Evolutionary conservation across 225 moss, liverwort and hornwort species (phyloP).

Genomic region (Anthoceros angustus): DNA sequence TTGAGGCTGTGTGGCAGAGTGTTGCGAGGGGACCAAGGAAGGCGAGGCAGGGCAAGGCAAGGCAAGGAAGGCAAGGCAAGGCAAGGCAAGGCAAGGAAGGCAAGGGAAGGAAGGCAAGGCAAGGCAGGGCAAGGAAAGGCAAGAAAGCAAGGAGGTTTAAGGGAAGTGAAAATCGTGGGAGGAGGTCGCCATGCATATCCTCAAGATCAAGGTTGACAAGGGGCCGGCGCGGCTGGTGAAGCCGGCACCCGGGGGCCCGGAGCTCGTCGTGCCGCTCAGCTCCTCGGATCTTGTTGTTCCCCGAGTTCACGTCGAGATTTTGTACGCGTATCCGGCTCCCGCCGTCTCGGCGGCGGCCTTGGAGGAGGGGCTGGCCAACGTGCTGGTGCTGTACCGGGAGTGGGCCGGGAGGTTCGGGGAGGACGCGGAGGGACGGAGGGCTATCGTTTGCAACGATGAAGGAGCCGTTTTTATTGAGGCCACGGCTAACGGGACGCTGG

Average conservation of each 20-base stretch:
- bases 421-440: slow-evolving; percentile 37
- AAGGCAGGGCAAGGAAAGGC: background rate
- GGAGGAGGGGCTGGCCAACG: slow-evolving; percentile 33
- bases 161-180: background rate
- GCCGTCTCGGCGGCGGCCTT: slow-evolving; percentile 15
- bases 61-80: background rate
- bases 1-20: no score
- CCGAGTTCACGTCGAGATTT: slow-evolving; percentile 73
- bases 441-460: slow-evolving; percentile 49
- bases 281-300: slow-evolving; percentile 78
- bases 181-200: background rate
- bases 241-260: slow-evolving; percentile 7
- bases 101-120: background rate
- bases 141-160: no score
- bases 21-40: no score
- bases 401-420: slow-evolving; percentile 63
- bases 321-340: slow-evolving; percentile 50
- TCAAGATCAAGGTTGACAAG: slow-evolving; percentile 32
- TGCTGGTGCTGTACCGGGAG: slow-evolving; percentile 51
- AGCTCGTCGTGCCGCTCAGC: slow-evolving; percentile 31
- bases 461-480: slow-evolving; percentile 67
- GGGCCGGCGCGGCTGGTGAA: slow-evolving; percentile 32
- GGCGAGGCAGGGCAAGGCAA: no score
- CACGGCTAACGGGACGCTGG: slow-evolving; percentile 29
- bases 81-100: background rate